phyloP scores from a whole-genome alignment of 495 filamentous ascomycete species.

The Antarctomyces pellizariae region DNA sequence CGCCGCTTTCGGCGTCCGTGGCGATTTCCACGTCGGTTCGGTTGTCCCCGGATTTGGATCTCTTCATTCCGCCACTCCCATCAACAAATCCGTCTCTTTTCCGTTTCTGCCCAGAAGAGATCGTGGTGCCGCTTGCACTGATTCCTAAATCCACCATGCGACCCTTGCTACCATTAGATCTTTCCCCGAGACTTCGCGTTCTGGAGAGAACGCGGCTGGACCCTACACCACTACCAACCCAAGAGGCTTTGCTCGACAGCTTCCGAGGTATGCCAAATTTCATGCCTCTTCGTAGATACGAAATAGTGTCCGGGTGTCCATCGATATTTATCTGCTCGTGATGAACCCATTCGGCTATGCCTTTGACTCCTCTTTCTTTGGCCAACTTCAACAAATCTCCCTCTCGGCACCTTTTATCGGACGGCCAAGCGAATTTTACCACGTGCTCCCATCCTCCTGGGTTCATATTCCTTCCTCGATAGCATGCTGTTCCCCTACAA shows the following conservation, averaged over 20 bases:
- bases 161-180: not conserved
- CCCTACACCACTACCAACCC: conserved; percentile 2
- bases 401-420: not conserved
- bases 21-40: no score
- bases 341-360: conserved; percentile 2
- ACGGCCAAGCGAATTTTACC: not conserved
- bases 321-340: conserved; percentile 2
- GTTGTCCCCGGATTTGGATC: conserved; percentile 9
- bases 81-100: conserved; percentile 7
- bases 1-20: conserved; percentile 5
- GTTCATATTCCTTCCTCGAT: not conserved
- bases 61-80: conserved; percentile 7
- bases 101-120: conserved; percentile 8
- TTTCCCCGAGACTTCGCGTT: conserved; percentile 1
- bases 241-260: conserved; percentile 8
- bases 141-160: conserved; percentile 6
- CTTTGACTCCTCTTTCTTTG: conserved; percentile 2
- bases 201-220: not conserved
- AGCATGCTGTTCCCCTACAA: conserved; percentile 1
- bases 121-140: conserved; percentile 6
- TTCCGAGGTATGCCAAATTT: conserved; percentile 7
- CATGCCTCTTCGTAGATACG: conserved; percentile 2
- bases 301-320: conserved; percentile 1
- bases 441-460: not conserved
- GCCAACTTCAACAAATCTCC: not conserved